Conservation (phyloP, 2,329 filamentous ascomycete species). For the Fusarium circinatum region DNA sequence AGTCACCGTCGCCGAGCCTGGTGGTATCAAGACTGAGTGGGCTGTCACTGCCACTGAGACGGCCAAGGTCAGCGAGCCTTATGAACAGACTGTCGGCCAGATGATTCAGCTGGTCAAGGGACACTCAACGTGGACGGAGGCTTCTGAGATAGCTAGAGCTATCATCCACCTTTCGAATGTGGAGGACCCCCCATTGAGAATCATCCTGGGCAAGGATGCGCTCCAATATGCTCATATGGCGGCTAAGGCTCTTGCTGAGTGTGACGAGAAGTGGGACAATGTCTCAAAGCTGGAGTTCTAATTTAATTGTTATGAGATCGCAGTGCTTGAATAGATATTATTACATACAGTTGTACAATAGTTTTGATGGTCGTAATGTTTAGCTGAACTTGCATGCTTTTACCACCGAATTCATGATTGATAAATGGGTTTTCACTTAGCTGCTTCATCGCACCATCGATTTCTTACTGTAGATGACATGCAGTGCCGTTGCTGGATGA, state of each 20-base stretch:
- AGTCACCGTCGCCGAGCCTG: conserved; percentile 53
- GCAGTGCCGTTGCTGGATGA: neutral
- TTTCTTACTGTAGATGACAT: neutral
- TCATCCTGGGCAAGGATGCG: conserved; percentile 47
- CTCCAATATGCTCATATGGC: conserved; percentile 36
- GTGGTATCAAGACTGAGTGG: conserved; percentile 55
- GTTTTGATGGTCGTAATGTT: neutral
- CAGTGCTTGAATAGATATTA: fast-evolving
- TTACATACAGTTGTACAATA: neutral
- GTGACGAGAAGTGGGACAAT: conserved; percentile 47
- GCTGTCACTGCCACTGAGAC: conserved; percentile 45
- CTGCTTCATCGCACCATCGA: neutral
- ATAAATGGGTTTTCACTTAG: too few relatives aligned
- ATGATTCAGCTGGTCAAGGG: conserved; percentile 10
- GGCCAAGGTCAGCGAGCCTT: conserved; percentile 47
- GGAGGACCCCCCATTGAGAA: conserved; percentile 45
- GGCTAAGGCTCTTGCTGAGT: conserved; percentile 37
- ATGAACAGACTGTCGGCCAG: conserved; percentile 49
- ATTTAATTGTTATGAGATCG: fast-evolving
- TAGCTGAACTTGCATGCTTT: fast-evolving
- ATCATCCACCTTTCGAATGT: conserved; percentile 43
- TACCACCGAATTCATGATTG: too few relatives aligned
- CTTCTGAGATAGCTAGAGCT: conserved; percentile 42
- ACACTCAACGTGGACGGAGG: conserved; percentile 8
- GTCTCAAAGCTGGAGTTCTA: conserved; percentile 20